These are phyloP conservation scores for Amanita muscaria DNA, from an alignment of 768 basidiomycete genomes.

Conservation along the genomic window DNA sequence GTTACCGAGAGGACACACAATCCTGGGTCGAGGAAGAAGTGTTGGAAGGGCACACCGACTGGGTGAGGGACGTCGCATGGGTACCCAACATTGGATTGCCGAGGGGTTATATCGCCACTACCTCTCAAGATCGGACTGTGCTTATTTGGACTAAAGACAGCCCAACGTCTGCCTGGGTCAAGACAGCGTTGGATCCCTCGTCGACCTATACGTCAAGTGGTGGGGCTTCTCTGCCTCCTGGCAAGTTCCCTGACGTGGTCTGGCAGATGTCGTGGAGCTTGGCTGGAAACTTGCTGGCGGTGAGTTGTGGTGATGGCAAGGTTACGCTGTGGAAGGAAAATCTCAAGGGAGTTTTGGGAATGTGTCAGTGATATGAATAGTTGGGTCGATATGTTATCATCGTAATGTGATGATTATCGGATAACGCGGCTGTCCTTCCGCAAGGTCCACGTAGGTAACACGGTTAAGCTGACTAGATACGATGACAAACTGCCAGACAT, in stretches of 20 bases:
- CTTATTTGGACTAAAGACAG: conserved; percentile 87
- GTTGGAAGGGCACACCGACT: conserved; percentile 89
- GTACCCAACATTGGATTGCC: conserved; percentile 95
- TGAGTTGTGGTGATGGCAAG: conserved; percentile 96
- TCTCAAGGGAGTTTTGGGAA: conserved; percentile 89
- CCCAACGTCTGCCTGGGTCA: conserved; percentile 66
- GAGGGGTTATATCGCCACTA: conserved; percentile 90
- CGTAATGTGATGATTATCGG: no score
- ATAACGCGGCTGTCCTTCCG: no score
- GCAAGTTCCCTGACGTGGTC: conserved; percentile 93
- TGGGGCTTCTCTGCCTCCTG: conserved; percentile 36
- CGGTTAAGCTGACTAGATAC: no score
- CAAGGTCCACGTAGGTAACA: no score
- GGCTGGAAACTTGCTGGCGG: conserved; percentile 91
- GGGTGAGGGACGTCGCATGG: conserved; percentile 99
- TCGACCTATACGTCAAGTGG: conserved; percentile 37
- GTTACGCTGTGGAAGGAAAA: conserved; percentile 99
- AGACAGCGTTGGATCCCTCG: conserved; percentile 71
- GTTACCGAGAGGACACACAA: conserved; percentile 77
- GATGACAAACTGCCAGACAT: no score
- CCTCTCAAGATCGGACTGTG: conserved; percentile 89
- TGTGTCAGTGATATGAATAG: conserved; percentile 94
- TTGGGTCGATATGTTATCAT: no score
- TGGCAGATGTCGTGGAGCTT: conserved; percentile 99
- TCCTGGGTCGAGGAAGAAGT: conserved; percentile 88